Evolutionary conservation across 2,329 filamentous ascomycete genomes (phyloP), one percentile per base, ranked within the genome.

Genomic region (Arthrobotrys musiformis): DNA sequence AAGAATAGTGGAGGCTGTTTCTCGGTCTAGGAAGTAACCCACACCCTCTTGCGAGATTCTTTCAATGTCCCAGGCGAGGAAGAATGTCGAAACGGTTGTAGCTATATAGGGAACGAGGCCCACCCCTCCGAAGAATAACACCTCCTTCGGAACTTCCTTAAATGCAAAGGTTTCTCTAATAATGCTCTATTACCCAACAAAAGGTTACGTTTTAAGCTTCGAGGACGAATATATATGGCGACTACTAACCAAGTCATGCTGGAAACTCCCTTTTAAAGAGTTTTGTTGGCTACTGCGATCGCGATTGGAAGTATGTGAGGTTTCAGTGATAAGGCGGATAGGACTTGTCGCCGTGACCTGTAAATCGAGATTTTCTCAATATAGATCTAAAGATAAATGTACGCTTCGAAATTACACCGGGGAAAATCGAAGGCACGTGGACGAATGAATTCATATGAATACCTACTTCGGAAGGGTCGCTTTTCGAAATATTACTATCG

Each of bases 21-120:
- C 89, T 60, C 90, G 89, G 79, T 86, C 89, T 82, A 95, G 87
- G 48, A 93, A 82, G 61, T 91, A 85, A 28, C 88, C 87, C 13
- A 87, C 86, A 33, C 92, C 92, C 6, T 86, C 85, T 15, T 85
- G 85, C 0, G 88, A 87, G 0, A 88, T 85, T 78, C 91, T 89
- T 82, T 93, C 94, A 79, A 97, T 89, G 81, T 95, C 90, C 87
- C 90, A 97, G 1, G 92, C 89, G 42, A 96, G 89, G 82, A 90
- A 93, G 66, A 96, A 87, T 0, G 94, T 97, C 35, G 92, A 89
- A 2, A 94, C 82, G 0, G 93, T 97, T 3, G 94, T 97, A 46
- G 87, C 92, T 8, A 96, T 86, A 84, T 97, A 97, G 52, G 95
- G 93, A 4, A 97, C 81, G 0, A 96, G 90, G 81, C 93, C 93